These are phyloP conservation scores for Monilinia polystroma DNA, from an alignment of 2,329 filamentous ascomycete species.

Conservation along the genomic window DNA sequence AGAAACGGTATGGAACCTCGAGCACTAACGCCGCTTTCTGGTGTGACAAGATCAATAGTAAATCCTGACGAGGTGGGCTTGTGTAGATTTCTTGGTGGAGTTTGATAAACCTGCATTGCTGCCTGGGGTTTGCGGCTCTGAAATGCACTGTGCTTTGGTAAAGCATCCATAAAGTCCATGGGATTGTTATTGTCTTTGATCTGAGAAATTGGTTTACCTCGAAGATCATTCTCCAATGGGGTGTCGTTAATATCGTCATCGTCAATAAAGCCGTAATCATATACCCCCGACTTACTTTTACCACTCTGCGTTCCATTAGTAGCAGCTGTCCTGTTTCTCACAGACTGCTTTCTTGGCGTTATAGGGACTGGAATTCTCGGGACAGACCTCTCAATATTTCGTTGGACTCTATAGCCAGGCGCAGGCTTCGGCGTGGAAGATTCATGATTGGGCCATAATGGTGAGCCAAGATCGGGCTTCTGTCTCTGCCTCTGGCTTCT, in stretches of 20 bases:
- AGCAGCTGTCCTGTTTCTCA: neutral
- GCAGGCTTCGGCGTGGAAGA: neutral
- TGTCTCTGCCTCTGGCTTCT: neutral
- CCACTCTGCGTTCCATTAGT: neutral
- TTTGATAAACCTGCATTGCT: neutral
- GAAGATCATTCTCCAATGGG: neutral
- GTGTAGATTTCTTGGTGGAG: neutral
- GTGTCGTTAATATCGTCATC: conserved; percentile 1
- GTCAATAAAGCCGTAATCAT: conserved; percentile 1
- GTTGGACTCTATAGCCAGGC: neutral
- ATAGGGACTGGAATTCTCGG: neutral
- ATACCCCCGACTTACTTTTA: neutral
- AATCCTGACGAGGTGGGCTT: neutral
- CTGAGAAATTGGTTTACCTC: neutral
- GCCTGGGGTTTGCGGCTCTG: neutral
- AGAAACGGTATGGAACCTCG: neutral
- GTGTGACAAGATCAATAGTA: conserved; percentile 9
- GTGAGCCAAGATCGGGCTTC: neutral
- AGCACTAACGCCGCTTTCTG: neutral
- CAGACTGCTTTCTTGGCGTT: conserved; percentile 9
- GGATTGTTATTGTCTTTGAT: neutral
- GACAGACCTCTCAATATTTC: neutral
- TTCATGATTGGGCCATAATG: neutral
- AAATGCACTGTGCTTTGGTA: conserved; percentile 8
- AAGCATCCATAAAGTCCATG: neutral